These are phyloP conservation scores for Cicer arietinum DNA, from an alignment of 306 rosid species.

Conservation along the genomic window DNA sequence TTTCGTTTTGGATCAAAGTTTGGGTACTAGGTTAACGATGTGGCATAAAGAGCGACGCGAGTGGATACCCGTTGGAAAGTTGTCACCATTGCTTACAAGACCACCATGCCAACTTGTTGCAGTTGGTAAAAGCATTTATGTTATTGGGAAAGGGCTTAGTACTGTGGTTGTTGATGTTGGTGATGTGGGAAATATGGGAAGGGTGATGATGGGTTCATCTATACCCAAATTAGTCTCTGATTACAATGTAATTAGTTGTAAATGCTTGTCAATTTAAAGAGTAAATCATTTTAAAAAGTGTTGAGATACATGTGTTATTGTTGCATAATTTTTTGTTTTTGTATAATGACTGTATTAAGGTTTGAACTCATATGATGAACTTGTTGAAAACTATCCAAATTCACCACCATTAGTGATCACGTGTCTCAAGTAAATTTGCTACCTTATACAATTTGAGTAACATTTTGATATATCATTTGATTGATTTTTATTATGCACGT, in stretches of 20 bases:
- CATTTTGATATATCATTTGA: background rate
- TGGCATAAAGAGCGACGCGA: conserved; percentile 66
- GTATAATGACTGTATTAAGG: background rate
- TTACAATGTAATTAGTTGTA: conserved; percentile 73
- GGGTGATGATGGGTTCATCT: conserved; percentile 73
- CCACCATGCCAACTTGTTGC: conserved; percentile 86
- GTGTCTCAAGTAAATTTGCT: background rate
- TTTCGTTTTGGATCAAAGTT: conserved; percentile 74
- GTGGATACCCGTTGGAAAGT: conserved; percentile 79
- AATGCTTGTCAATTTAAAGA: conserved; percentile 65
- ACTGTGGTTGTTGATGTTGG: conserved; percentile 78
- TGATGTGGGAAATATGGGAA: conserved; percentile 56
- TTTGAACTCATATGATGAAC: background rate
- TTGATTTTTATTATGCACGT: background rate
- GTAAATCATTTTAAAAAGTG: background rate
- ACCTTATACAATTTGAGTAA: background rate
- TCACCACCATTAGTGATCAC: background rate
- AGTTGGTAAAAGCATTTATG: conserved; percentile 67
- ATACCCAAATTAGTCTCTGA: conserved; percentile 61
- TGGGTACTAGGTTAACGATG: conserved; percentile 76
- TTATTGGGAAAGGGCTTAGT: conserved; percentile 83
- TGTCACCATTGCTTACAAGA: conserved; percentile 76
- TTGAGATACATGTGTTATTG: conserved; percentile 18
- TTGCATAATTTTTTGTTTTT: background rate
- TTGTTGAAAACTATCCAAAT: background rate